Conservation (phyloP, 495 filamentous ascomycete species). For the Penicillium psychrofluorescens region DNA sequence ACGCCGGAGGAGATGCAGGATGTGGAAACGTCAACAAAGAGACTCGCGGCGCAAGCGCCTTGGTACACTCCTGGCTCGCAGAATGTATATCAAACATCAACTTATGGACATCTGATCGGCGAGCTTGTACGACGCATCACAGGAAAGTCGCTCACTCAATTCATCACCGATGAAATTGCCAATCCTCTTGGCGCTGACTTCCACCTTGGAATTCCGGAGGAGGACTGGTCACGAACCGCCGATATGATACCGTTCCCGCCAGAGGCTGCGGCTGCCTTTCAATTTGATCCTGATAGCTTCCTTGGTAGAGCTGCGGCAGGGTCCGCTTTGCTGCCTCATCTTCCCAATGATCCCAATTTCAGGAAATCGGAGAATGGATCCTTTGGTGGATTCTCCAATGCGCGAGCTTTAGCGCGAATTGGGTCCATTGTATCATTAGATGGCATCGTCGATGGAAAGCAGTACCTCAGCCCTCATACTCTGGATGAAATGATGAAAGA, state of each 20-base stretch:
- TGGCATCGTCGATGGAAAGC: slow-evolving; percentile 23
- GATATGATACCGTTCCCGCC: slow-evolving; percentile 13
- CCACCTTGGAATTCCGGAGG: slow-evolving; percentile 24
- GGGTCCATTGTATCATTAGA: slow-evolving; percentile 21
- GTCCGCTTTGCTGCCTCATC: not conserved
- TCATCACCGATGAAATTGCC: slow-evolving; percentile 34
- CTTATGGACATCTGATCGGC: slow-evolving; percentile 31
- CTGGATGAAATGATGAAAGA: slow-evolving; percentile 31
- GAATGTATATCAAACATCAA: slow-evolving; percentile 31
- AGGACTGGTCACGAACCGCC: slow-evolving; percentile 23
- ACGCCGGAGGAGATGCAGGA: slow-evolving; percentile 23
- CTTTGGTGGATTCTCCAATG: slow-evolving; percentile 27
- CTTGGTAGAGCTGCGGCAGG: slow-evolving; percentile 7
- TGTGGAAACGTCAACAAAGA: slow-evolving; percentile 14
- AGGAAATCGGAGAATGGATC: slow-evolving; percentile 19
- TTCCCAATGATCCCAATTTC: slow-evolving; percentile 5
- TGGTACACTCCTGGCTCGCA: slow-evolving; percentile 37
- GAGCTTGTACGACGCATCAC: slow-evolving; percentile 32
- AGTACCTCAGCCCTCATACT: slow-evolving; percentile 21
- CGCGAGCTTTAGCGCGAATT: slow-evolving; percentile 22
- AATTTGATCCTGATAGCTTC: slow-evolving; percentile 10
- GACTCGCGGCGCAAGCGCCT: slow-evolving; percentile 30
- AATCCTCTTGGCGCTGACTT: slow-evolving; percentile 33
- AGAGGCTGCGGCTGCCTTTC: not conserved
- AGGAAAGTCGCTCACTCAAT: slow-evolving; percentile 29